phyloP scores from a whole-genome alignment of 2,329 filamentous ascomycete species.

The Trichophyton verrucosum region DNA sequence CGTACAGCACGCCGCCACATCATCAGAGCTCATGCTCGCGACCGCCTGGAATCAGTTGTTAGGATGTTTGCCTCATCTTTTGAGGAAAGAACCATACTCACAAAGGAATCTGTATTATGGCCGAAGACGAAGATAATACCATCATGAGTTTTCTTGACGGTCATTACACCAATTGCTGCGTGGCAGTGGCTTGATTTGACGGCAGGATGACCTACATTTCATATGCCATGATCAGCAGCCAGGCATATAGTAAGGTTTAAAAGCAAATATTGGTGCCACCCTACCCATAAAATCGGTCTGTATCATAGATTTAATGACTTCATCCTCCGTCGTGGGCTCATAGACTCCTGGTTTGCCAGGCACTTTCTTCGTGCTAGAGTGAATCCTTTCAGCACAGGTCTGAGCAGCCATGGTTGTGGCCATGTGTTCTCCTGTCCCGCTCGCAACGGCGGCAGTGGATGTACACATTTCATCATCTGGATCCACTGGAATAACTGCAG shows the following conservation, averaged over 20 bases:
- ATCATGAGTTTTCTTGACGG: constrained; percentile 66
- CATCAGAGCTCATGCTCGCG: constrained; percentile 73
- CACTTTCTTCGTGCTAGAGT: constrained; percentile 52
- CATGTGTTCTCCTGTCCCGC: constrained; percentile 96
- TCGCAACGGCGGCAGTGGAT: constrained; percentile 73
- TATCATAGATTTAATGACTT: constrained; percentile 65
- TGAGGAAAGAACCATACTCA: constrained; percentile 21
- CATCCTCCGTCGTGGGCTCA: constrained; percentile 61
- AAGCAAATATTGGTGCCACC: constrained; percentile 7
- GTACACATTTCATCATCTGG: constrained; percentile 55
- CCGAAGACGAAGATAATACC: constrained; percentile 83
- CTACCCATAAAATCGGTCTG: constrained; percentile 76
- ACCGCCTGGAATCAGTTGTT: constrained; percentile 45
- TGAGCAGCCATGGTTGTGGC: constrained; percentile 85
- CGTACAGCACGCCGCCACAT: constrained; percentile 62
- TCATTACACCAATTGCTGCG: constrained; percentile 84
- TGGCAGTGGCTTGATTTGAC: constrained; percentile 65
- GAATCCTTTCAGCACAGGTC: constrained; percentile 74
- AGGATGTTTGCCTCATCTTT: neutral
- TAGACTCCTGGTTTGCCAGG: constrained; percentile 44
- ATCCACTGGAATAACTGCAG: constrained; percentile 70
- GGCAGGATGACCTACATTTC: constrained; percentile 53
- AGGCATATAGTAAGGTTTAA: neutral
- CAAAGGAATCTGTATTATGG: constrained; percentile 83
- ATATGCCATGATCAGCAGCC: neutral